These are phyloP conservation scores for Annona squamosa DNA, from an alignment of 164 flowering plant genomes.

Conservation along the genomic window DNA sequence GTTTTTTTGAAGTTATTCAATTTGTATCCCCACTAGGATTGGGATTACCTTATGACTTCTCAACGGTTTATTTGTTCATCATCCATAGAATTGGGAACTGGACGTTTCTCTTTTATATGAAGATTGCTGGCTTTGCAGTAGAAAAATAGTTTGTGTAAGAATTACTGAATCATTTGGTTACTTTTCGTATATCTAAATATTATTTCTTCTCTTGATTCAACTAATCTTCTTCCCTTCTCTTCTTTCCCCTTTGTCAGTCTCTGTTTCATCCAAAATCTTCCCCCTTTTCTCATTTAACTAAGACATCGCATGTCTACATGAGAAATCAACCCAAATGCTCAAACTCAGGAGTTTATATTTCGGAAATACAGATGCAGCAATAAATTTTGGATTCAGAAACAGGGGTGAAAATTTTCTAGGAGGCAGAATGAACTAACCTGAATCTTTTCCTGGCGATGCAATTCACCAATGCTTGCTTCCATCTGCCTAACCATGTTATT, in stretches of 20 bases:
- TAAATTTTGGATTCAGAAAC: background rate
- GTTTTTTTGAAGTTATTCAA: no score
- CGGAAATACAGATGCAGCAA: background rate
- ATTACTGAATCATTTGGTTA: no score
- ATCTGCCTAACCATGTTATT: slow-evolving; percentile 43
- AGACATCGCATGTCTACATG: background rate
- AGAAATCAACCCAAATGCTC: background rate
- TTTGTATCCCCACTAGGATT: no score
- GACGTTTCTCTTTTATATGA: no score
- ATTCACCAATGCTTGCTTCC: slow-evolving; percentile 44
- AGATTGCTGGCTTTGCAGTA: no score
- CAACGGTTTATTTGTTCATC: no score
- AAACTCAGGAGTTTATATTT: background rate
- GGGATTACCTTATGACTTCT: no score
- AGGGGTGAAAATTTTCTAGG: background rate
- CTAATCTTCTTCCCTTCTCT: background rate
- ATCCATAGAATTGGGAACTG: no score
- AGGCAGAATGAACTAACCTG: slow-evolving; percentile 33
- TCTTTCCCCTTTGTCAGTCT: background rate
- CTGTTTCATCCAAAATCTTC: background rate
- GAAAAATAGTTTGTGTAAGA: no score
- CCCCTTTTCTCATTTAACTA: no score
- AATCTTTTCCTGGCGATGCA: slow-evolving; percentile 36
- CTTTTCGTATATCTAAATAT: no score
- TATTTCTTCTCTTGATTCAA: no score